Conservation (phyloP, 2,329 filamentous ascomycete genomes). For the Aspergillus pseudoglaucus region DNA sequence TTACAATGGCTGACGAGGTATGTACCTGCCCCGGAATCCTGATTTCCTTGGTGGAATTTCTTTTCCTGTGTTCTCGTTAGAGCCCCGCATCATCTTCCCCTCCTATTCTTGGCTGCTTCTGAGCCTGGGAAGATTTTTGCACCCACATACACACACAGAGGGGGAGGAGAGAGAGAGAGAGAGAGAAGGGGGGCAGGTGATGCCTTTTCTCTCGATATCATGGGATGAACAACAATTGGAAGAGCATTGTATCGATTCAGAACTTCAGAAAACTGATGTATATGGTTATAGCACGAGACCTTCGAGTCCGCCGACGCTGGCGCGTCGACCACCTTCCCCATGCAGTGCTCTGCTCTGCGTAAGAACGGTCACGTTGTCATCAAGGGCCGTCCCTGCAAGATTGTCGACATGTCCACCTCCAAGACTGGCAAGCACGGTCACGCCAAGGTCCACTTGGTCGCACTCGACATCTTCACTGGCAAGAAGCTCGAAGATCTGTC, state of each 20-base stretch:
- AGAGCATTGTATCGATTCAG: no score
- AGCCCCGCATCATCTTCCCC: conserved; percentile 25
- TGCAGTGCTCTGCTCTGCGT: conserved; percentile 99
- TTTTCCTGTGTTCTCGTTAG: conserved; percentile 14
- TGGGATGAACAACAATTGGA: background rate
- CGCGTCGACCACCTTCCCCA: conserved; percentile 87
- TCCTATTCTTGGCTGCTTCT: conserved; percentile 9
- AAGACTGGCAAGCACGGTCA: conserved; percentile 99
- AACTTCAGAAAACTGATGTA: background rate
- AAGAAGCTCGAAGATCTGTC: conserved; percentile 99
- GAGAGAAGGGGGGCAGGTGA: background rate
- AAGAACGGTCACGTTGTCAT: conserved; percentile 99
- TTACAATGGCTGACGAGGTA: conserved; percentile 64
- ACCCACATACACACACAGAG: no score
- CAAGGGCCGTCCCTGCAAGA: conserved; percentile 99
- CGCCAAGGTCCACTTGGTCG: conserved; percentile 98
- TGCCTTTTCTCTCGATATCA: background rate
- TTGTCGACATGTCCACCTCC: conserved; percentile 99
- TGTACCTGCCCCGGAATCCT: conserved; percentile 23
- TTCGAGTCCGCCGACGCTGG: conserved; percentile 96
- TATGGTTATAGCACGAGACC: conserved; percentile 29
- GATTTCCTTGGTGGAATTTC: conserved; percentile 11
- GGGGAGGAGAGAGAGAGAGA: no score
- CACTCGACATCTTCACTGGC: conserved; percentile 97
- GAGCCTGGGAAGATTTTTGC: background rate